A percentile compares a stretch with the other conserved stretches of the same genome.
phyloP scores from a whole-genome alignment of 495 filamentous ascomycete genomes.

The Hypoxylon intermedium region DNA sequence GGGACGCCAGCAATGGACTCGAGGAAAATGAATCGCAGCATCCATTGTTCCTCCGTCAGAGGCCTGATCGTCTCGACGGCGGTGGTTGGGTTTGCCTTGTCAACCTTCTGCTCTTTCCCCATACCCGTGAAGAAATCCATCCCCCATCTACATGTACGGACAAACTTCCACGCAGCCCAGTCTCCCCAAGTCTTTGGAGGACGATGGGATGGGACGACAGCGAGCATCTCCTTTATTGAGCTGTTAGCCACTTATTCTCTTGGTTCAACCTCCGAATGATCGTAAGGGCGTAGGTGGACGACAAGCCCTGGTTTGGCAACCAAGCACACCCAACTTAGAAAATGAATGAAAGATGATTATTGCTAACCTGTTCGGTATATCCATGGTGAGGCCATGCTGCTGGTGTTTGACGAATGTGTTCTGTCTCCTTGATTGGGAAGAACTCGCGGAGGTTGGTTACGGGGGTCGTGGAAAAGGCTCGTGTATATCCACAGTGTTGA shows the following conservation, averaged over 20 bases:
- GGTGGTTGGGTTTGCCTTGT: slow-evolving; percentile 55
- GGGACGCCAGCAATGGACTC: slow-evolving; percentile 95
- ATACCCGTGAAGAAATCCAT: slow-evolving; percentile 58
- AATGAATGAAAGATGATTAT: not conserved
- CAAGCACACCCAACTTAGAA: not conserved
- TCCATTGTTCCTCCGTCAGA: slow-evolving; percentile 58
- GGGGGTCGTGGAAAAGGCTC: slow-evolving; percentile 53
- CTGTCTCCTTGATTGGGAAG: slow-evolving; percentile 57
- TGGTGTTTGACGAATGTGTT: slow-evolving; percentile 56
- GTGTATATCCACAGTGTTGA: slow-evolving; percentile 29
- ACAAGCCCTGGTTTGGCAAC: not conserved
- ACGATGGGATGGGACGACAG: slow-evolving; percentile 51
- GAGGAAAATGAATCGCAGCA: slow-evolving; percentile 87
- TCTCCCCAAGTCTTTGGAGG: slow-evolving; percentile 48
- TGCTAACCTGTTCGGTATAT: slow-evolving; percentile 53
- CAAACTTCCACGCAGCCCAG: slow-evolving; percentile 56
- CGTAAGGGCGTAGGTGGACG: not conserved
- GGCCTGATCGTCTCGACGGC: slow-evolving; percentile 52
- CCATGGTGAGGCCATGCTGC: slow-evolving; percentile 74
- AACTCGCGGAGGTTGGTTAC: slow-evolving; percentile 50
- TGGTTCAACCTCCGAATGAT: not conserved
- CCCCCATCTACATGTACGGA: slow-evolving; percentile 49
- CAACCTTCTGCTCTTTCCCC: slow-evolving; percentile 50
- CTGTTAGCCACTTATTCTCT: slow-evolving; percentile 15
- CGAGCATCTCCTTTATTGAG: slow-evolving; percentile 47